phyloP scores from a whole-genome alignment of 2,329 filamentous ascomycete genomes.

The Cadophora malorum region DNA sequence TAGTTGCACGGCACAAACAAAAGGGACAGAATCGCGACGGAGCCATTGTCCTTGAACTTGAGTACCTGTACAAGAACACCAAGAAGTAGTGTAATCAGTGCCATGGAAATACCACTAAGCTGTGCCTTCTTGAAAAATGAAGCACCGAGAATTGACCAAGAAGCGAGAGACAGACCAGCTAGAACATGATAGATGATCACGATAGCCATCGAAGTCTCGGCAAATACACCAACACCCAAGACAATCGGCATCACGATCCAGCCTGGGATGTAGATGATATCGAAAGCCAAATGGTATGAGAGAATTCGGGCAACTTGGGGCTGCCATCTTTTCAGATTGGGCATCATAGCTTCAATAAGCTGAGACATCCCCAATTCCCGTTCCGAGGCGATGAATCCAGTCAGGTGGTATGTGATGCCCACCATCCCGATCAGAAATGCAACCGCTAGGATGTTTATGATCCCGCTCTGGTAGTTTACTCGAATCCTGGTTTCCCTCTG shows the following conservation, averaged over 20 bases:
- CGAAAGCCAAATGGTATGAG: slow-evolving; percentile 81
- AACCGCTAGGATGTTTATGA: slow-evolving; percentile 79
- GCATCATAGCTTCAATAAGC: slow-evolving; percentile 90
- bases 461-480: slow-evolving; percentile 70
- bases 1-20: slow-evolving; percentile 90
- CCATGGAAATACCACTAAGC: slow-evolving; percentile 81
- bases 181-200: slow-evolving; percentile 78
- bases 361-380: slow-evolving; percentile 87
- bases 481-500: slow-evolving; percentile 72
- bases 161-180: slow-evolving; percentile 77
- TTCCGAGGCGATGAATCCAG: slow-evolving; percentile 84
- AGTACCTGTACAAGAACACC: slow-evolving; percentile 84
- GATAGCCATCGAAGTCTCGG: slow-evolving; percentile 66
- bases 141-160: slow-evolving; percentile 80
- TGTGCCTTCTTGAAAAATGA: slow-evolving; percentile 88
- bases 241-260: slow-evolving; percentile 81
- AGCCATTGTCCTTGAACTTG: slow-evolving; percentile 61
- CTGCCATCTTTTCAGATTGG: slow-evolving; percentile 75
- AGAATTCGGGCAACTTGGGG: slow-evolving; percentile 79
- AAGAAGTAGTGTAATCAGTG: slow-evolving; percentile 74
- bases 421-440: slow-evolving; percentile 81
- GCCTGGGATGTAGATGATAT: slow-evolving; percentile 78
- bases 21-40: slow-evolving; percentile 73
- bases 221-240: slow-evolving; percentile 68
- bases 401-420: slow-evolving; percentile 85